Evolutionary conservation across 768 basidiomycete species (phyloP).

Genomic region (Suillus lakei): DNA sequence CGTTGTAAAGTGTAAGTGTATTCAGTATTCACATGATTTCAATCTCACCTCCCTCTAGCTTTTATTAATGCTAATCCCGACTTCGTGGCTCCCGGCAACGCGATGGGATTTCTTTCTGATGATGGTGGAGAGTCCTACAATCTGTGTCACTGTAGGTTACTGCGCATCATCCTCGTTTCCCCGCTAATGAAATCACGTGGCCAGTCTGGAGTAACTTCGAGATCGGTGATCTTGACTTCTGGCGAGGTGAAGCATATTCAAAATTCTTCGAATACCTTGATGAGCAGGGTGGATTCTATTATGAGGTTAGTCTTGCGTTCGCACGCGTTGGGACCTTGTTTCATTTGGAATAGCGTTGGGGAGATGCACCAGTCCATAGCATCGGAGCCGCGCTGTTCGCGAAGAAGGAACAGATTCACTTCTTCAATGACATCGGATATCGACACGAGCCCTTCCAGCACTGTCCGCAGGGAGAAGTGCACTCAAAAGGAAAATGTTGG

Average conservation of each 20-base stretch:
- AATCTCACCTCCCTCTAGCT: constrained; percentile 44
- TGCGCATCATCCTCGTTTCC: background rate
- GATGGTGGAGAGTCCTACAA: constrained; percentile 72
- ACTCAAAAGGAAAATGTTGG: constrained; percentile 66
- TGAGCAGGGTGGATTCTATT: constrained; percentile 86
- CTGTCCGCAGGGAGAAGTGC: constrained; percentile 63
- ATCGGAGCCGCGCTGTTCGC: constrained; percentile 83
- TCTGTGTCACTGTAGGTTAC: constrained; percentile 72
- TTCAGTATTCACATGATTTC: background rate
- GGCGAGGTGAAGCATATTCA: constrained; percentile 83
- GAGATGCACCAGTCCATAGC: constrained; percentile 87
- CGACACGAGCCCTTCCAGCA: constrained; percentile 81
- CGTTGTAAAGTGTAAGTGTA: constrained; percentile 61
- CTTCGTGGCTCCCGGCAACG: constrained; percentile 64
- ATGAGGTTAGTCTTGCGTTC: constrained; percentile 61
- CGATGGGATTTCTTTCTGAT: constrained; percentile 76
- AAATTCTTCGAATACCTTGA: constrained; percentile 86
- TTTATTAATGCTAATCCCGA: constrained; percentile 70
- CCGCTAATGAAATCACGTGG: constrained; percentile 22
- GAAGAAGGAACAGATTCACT: constrained; percentile 75
- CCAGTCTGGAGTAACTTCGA: constrained; percentile 78
- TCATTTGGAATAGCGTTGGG: constrained; percentile 60
- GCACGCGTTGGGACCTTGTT: background rate
- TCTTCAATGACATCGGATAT: constrained; percentile 87
- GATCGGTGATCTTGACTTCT: constrained; percentile 89